Conservation (phyloP, 1,139 yeast species). For the Diutina scorzettiae region DNA sequence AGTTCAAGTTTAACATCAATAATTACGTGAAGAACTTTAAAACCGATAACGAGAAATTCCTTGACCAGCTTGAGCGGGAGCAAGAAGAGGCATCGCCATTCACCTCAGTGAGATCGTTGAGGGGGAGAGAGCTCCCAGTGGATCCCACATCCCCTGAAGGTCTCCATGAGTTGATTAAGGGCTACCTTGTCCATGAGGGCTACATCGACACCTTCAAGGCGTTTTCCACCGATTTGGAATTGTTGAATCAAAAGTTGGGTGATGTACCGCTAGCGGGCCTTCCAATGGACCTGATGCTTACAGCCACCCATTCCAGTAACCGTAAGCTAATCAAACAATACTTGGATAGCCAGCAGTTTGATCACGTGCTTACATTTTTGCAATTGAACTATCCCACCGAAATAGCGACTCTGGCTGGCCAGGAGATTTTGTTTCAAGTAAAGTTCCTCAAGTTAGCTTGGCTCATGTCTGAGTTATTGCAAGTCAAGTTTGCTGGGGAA, state of each 20-base stretch:
- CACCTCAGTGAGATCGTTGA: neutral
- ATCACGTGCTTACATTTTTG: conserved; percentile 31
- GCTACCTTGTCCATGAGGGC: conserved; percentile 67
- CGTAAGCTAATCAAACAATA: conserved; percentile 41
- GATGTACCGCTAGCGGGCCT: conserved; percentile 7
- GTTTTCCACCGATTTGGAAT: conserved; percentile 31
- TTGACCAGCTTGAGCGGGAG: neutral
- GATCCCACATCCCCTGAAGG: neutral
- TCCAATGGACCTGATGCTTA: conserved; percentile 8
- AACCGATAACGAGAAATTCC: conserved; percentile 7
- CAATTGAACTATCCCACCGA: conserved; percentile 33
- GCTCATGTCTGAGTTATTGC: neutral
- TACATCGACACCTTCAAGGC: conserved; percentile 55
- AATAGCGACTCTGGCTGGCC: conserved; percentile 20
- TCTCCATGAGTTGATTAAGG: conserved; percentile 43
- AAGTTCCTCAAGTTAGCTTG: conserved; percentile 40
- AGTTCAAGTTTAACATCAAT: conserved; percentile 59
- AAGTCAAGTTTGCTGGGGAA: neutral
- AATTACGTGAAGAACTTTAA: conserved; percentile 43
- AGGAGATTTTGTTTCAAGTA: conserved; percentile 40
- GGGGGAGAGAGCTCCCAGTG: too few species aligned
- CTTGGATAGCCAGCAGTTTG: conserved; percentile 37
- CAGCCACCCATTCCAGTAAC: conserved; percentile 25
- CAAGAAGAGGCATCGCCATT: neutral
- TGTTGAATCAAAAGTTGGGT: conserved; percentile 19